phyloP scores from a whole-genome alignment of 768 basidiomycete species.

The Hortiboletus campestris region DNA sequence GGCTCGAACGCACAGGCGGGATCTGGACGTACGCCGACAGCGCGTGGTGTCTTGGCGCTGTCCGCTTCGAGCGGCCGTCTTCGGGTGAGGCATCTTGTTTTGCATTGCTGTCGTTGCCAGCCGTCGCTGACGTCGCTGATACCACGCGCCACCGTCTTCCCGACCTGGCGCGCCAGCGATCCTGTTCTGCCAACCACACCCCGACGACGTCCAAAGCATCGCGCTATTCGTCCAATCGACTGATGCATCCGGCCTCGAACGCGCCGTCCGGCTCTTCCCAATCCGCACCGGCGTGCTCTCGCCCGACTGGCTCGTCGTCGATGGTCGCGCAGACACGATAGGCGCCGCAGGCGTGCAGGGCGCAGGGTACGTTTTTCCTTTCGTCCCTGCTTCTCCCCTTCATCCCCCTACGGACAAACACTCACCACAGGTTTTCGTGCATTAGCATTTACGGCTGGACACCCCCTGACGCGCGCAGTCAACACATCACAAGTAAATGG shows the following conservation, averaged over 20 bases:
- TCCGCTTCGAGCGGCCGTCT: conserved; percentile 20
- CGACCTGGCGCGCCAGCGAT: conserved; percentile 34
- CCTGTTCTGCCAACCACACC: conserved; percentile 54
- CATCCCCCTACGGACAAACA: neutral
- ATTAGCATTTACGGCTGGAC: conserved; percentile 24
- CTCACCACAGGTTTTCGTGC: neutral
- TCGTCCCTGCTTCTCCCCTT: no score
- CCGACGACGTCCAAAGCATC: conserved; percentile 28
- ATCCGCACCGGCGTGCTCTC: conserved; percentile 75
- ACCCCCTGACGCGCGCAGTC: neutral
- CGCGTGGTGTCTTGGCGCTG: conserved; percentile 11
- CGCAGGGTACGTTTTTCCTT: conserved; percentile 58
- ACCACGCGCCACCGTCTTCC: no score
- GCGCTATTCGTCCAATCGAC: conserved; percentile 61
- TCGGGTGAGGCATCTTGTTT: conserved; percentile 11
- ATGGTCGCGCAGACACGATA: conserved; percentile 46
- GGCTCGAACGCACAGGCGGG: conserved; percentile 29
- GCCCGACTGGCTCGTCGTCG: conserved; percentile 77
- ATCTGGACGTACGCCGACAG: conserved; percentile 22
- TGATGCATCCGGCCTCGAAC: conserved; percentile 59
- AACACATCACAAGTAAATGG: conserved; percentile 39
- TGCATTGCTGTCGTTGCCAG: neutral
- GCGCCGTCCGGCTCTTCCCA: conserved; percentile 72
- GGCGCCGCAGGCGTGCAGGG: conserved; percentile 75
- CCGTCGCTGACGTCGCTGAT: neutral